These are phyloP conservation scores for Citropsis articulata DNA, from an alignment of 345 rosid species.

Conservation along the genomic window DNA sequence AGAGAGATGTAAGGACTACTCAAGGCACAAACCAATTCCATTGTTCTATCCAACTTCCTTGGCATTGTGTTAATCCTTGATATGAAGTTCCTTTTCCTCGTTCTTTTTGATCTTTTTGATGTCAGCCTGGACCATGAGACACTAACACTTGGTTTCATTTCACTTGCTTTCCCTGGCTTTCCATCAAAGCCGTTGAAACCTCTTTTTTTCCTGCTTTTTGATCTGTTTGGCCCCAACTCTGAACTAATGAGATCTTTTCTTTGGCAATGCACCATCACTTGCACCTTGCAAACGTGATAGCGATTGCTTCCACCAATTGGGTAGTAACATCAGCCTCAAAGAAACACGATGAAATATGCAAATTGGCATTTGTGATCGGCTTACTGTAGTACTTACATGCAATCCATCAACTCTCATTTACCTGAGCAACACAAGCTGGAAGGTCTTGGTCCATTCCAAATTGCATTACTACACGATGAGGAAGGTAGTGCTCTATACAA, in stretches of 20 bases:
- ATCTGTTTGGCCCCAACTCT: not conserved
- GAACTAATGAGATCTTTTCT: not conserved
- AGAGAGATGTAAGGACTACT: conserved; percentile 1
- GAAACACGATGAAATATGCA: conserved; percentile 13
- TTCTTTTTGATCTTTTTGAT: not conserved
- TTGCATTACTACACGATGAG: conserved; percentile 6
- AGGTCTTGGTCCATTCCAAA: conserved; percentile 12
- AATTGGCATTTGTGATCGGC: not conserved
- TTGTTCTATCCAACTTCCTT: not conserved
- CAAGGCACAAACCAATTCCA: not conserved
- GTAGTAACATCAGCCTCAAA: conserved; percentile 24
- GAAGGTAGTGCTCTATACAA: conserved; percentile 7
- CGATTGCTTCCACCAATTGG: conserved; percentile 25
- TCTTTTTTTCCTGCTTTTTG: not conserved
- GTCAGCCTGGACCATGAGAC: not conserved
- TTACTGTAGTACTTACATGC: not conserved
- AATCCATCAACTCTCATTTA: not conserved
- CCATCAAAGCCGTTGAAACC: no score
- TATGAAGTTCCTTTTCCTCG: not conserved
- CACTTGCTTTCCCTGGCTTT: not conserved
- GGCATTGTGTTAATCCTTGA: not conserved
- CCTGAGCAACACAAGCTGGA: conserved; percentile 1
- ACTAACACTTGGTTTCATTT: not conserved
- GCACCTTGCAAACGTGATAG: not conserved
- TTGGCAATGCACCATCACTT: not conserved